Percentiles rank a stretch among this genome's conserved stretches.
Evolutionary conservation across 2,329 filamentous ascomycete species (phyloP).

Genomic region (Orbilia oligospora): DNA sequence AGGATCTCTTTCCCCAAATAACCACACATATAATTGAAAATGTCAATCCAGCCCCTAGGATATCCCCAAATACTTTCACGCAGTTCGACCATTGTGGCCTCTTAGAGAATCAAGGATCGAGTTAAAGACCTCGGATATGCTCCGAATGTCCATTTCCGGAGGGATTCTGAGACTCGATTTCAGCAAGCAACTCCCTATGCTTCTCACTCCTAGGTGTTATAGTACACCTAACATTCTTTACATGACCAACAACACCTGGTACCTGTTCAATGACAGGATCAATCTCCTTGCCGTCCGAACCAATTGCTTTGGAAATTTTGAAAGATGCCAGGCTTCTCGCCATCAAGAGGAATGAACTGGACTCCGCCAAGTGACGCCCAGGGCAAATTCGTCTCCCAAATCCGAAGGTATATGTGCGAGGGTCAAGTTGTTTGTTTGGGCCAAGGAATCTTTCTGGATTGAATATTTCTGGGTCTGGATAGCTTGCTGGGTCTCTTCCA

Average conservation of each 20-base stretch:
- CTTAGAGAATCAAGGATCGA: too few relatives aligned
- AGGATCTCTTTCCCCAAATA: too few relatives aligned
- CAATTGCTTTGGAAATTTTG: constrained; percentile 63
- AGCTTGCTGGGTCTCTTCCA: constrained; percentile 73
- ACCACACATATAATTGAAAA: too few relatives aligned
- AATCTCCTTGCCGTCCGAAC: constrained; percentile 53
- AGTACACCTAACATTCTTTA: neutral
- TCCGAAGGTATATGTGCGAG: constrained; percentile 73
- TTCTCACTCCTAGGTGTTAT: constrained; percentile 26
- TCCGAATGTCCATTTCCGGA: constrained; percentile 2
- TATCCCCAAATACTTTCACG: too few relatives aligned
- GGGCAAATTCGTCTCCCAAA: constrained; percentile 74
- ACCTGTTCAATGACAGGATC: constrained; percentile 3
- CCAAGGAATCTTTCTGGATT: constrained; percentile 76
- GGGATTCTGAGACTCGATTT: neutral
- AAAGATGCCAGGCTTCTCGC: constrained; percentile 71
- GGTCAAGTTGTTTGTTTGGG: constrained; percentile 72
- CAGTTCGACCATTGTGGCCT: too few relatives aligned
- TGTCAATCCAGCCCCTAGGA: too few relatives aligned
- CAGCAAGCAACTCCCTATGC: constrained; percentile 1
- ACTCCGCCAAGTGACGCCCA: constrained; percentile 72
- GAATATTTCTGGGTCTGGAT: constrained; percentile 76
- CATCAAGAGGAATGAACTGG: constrained; percentile 70
- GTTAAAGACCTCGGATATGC: neutral
- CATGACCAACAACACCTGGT: constrained; percentile 6